phyloP scores from a whole-genome alignment of 2,329 filamentous ascomycete species.

The Myriangium duriaei region DNA sequence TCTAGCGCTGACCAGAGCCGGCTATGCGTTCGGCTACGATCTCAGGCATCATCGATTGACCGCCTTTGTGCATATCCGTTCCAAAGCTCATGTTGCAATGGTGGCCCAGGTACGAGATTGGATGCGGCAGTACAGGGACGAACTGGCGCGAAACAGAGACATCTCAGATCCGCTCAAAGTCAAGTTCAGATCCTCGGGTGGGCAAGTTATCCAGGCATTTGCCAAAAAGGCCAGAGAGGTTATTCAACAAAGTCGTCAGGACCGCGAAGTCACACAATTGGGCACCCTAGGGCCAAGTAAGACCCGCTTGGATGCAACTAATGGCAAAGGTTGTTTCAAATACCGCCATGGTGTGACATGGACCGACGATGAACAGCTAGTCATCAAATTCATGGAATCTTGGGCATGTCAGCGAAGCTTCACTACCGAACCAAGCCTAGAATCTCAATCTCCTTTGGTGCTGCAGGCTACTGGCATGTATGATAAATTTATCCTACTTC shows the following conservation, averaged over 20 bases:
- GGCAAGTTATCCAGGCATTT: conserved; percentile 26
- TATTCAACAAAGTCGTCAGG: conserved; percentile 27
- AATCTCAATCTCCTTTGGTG: conserved; percentile 51
- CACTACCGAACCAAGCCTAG: conserved; percentile 37
- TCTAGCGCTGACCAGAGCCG: conserved; percentile 47
- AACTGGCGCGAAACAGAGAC: conserved; percentile 23
- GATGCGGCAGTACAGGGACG: conserved; percentile 43
- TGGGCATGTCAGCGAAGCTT: conserved; percentile 52
- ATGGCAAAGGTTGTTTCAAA: conserved; percentile 14
- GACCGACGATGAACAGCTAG: conserved; percentile 38
- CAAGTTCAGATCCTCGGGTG: conserved; percentile 1
- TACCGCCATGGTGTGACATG: conserved; percentile 27
- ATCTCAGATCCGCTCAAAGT: conserved; percentile 1
- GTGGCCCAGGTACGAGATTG: conserved; percentile 40
- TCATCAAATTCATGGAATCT: conserved; percentile 57
- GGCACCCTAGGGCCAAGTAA: conserved; percentile 30
- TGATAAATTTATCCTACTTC: conserved; percentile 36
- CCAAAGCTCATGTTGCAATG: conserved; percentile 40
- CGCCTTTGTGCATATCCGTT: conserved; percentile 51
- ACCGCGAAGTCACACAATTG: conserved; percentile 22
- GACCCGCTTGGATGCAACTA: conserved; percentile 16
- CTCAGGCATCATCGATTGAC: conserved; percentile 37
- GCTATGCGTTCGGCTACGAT: conserved; percentile 49
- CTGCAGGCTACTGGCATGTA: conserved; percentile 53
- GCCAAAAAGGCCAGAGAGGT: conserved; percentile 29